These are phyloP conservation scores for Erigeron philadelphicus DNA, from an alignment of 140 eudicot species.

Conservation along the genomic window DNA sequence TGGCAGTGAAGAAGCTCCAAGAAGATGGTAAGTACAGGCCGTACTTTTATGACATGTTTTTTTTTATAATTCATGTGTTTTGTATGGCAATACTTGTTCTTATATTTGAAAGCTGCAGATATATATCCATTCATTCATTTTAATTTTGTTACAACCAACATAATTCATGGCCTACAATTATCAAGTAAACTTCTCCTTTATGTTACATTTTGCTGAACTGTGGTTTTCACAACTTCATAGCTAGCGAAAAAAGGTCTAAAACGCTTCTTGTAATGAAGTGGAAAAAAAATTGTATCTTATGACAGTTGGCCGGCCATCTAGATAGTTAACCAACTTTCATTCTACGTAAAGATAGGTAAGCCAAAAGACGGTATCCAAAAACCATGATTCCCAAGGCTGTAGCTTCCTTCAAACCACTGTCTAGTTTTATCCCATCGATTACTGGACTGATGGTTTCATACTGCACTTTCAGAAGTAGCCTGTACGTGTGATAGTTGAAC, in stretches of 20 bases:
- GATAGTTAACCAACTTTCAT: conserved; percentile 48
- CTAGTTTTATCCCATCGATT: conserved; percentile 52
- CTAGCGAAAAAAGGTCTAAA: neutral
- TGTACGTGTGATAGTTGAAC: conserved; percentile 94
- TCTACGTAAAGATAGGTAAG: conserved; percentile 68
- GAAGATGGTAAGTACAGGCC: no score
- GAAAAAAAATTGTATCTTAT: neutral
- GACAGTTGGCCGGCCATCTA: conserved; percentile 14
- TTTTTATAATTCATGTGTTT: no score
- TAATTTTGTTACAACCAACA: neutral
- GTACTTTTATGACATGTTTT: no score
- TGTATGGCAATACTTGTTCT: no score
- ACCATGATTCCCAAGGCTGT: conserved; percentile 67
- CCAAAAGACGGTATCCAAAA: conserved; percentile 78
- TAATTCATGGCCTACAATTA: neutral
- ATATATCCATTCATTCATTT: neutral
- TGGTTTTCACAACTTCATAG: conserved; percentile 19
- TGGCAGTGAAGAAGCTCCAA: no score
- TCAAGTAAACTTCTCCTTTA: neutral
- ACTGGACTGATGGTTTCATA: conserved; percentile 55
- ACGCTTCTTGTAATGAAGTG: conserved; percentile 9
- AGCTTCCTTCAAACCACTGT: conserved; percentile 65
- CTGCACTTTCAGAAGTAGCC: conserved; percentile 84
- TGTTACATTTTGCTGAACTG: conserved; percentile 1
- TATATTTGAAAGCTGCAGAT: no score